phyloP scores from a whole-genome alignment of 345 rosid genomes.

The Salix brachista region DNA sequence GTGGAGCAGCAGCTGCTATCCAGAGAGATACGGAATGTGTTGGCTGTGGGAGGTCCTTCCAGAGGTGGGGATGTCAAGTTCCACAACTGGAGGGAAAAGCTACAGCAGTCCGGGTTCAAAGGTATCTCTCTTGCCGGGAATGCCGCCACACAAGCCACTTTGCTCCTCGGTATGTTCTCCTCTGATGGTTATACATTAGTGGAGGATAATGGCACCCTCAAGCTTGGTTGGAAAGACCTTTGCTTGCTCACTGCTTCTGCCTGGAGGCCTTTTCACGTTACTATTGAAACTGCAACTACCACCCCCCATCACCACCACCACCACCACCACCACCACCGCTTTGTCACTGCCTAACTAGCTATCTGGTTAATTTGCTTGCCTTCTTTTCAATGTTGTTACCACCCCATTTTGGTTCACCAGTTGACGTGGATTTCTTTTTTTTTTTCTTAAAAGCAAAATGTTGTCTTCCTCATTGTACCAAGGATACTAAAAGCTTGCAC shows the following conservation, averaged over 20 bases:
- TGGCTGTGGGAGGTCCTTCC: slow-evolving; percentile 83
- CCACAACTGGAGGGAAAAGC: slow-evolving; percentile 92
- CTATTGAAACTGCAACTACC: neutral
- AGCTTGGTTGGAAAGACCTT: slow-evolving; percentile 98
- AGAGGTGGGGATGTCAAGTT: slow-evolving; percentile 69
- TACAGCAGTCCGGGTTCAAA: slow-evolving; percentile 79
- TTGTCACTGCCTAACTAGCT: slow-evolving; percentile 7
- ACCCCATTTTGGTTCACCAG: neutral
- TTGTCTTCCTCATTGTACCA: neutral
- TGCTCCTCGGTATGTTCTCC: slow-evolving; percentile 89
- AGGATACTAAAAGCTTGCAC: neutral
- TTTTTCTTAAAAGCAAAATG: neutral
- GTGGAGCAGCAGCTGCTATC: slow-evolving; percentile 96
- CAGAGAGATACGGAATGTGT: slow-evolving; percentile 76
- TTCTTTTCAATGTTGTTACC: neutral
- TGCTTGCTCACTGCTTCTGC: slow-evolving; percentile 98
- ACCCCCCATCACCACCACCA: neutral
- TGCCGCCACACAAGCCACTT: slow-evolving; percentile 87
- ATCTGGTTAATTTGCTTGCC: neutral
- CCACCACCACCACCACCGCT: slow-evolving; percentile 12
- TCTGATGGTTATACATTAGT: slow-evolving; percentile 93
- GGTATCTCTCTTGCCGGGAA: slow-evolving; percentile 81
- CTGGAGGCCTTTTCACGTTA: slow-evolving; percentile 65
- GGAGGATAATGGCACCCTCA: slow-evolving; percentile 86
- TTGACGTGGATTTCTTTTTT: neutral